These are phyloP conservation scores for Pelargonium nanum DNA, from an alignment of 345 rosid genomes.

Conservation along the genomic window DNA sequence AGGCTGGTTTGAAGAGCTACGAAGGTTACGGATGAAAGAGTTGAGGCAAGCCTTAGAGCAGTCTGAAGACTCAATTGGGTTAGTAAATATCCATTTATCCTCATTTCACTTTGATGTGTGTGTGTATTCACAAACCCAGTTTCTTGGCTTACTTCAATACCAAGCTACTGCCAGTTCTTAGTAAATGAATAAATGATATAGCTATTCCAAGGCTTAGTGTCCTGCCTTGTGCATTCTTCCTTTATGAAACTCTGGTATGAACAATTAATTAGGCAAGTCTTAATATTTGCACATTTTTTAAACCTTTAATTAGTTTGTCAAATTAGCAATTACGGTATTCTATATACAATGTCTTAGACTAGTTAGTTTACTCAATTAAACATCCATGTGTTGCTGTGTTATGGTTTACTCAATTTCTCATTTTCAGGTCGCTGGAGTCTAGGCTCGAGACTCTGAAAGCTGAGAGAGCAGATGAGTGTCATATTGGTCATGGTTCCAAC, in stretches of 20 bases:
- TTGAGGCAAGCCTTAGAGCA: constrained; percentile 53
- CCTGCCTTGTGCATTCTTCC: background rate
- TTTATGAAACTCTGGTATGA: background rate
- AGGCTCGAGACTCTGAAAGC: constrained; percentile 65
- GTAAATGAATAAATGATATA: background rate
- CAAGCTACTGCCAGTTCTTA: background rate
- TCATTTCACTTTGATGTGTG: background rate
- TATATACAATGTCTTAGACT: too few species aligned
- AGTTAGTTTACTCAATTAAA: too few species aligned
- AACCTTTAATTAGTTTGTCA: too few species aligned
- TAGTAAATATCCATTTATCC: constrained; percentile 16
- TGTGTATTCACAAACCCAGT: background rate
- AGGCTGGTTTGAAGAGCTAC: constrained; percentile 77
- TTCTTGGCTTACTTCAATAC: background rate
- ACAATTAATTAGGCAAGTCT: background rate
- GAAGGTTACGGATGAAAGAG: constrained; percentile 66
- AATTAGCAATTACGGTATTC: too few species aligned
- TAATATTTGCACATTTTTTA: too few species aligned
- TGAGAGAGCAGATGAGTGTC: constrained; percentile 32
- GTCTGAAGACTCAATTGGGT: constrained; percentile 81
- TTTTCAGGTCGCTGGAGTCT: constrained; percentile 56
- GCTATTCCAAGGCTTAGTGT: background rate
- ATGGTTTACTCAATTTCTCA: background rate
- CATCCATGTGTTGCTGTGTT: background rate
- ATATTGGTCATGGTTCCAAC: constrained; percentile 42